phyloP scores from a whole-genome alignment of 225 moss, liverwort and hornwort genomes.

The Asterella californica region DNA sequence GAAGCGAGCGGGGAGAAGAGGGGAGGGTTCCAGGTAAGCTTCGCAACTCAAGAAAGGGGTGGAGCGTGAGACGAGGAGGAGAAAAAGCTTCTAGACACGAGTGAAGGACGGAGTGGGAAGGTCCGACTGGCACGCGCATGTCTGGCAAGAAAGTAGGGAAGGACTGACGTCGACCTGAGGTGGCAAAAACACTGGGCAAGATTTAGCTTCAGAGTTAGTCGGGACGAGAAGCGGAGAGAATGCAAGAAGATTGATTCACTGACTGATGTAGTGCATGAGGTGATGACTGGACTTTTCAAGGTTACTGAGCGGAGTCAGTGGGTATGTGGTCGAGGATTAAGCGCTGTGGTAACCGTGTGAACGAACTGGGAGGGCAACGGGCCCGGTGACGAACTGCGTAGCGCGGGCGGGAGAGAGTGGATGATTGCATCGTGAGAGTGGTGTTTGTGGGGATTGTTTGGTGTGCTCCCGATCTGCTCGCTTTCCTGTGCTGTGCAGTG shows the following conservation, averaged over 20 bases:
- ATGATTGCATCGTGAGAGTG: constrained; percentile 1
- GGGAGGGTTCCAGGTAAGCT: neutral
- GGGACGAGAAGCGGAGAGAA: neutral
- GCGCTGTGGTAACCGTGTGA: neutral
- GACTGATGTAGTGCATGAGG: neutral
- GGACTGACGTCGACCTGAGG: neutral
- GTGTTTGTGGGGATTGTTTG: neutral
- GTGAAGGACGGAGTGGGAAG: neutral
- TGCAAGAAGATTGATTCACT: neutral
- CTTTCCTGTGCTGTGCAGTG: neutral
- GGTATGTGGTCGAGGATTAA: neutral
- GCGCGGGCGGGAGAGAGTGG: neutral
- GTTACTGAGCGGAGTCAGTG: neutral
- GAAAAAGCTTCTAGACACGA: neutral
- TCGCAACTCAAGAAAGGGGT: neutral
- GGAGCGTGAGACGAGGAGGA: neutral
- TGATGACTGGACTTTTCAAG: neutral
- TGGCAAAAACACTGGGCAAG: neutral
- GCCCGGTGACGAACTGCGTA: neutral
- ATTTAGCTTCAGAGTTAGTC: neutral
- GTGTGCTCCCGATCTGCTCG: neutral
- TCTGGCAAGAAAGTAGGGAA: neutral
- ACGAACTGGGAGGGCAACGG: neutral
- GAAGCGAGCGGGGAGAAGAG: neutral
- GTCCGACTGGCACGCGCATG: neutral